Evolutionary conservation across 352 stramenopile genomes (phyloP), one percentile per base, ranked within the genome.

Genomic region (Phytophthora hibernalis): DNA sequence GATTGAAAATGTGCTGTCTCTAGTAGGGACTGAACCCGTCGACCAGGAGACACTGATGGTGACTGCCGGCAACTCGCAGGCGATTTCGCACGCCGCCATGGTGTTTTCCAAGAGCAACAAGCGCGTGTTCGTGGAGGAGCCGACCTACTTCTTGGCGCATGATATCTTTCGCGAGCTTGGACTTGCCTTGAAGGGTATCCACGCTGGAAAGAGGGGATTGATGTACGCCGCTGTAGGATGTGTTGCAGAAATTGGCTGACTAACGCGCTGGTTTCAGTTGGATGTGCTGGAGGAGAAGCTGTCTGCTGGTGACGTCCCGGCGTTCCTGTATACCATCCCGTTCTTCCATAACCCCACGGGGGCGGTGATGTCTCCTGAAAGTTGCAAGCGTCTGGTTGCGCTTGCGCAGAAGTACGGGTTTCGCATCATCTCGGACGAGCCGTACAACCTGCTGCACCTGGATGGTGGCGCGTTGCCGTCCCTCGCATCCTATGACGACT

Each of bases 271-370:
- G 28, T 54, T 42, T 21, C 65, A 92, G 83, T 55, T 92, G 10
- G 72, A 90, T 33, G 70, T 74, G 45, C 61, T 98, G 4, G 89
- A 97, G 70, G 62, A 72, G 11, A 78, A 87, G 1, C 71, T 96
- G 16, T 13, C 70, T 13, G 48, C 54, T 15, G 87, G 85, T 18
- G 78, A 89, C 43, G 55, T 91, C 10, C 94, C 93, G 16, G 91
- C 90, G 68, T 90, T 98, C 47, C 74, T 98, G 37, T 98, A 98
- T 74, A 93, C 93, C 11, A 92, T 98, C 20, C 92, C 95, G 28
- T 97, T 91, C 53, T 95, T 97, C 72, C 93, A 98, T 53, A 98
- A 98, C 81, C 95, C 95, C 2, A 98, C 94, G 1, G 94, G 90
- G 20, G 51, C 71, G 10, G 83, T 96, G 2, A 85, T 98, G 59